Evolutionary conservation across 1,139 yeast species (phyloP), one percentile per base, ranked within the genome.

Genomic region (Geotrichum citri-aurantii): DNA sequence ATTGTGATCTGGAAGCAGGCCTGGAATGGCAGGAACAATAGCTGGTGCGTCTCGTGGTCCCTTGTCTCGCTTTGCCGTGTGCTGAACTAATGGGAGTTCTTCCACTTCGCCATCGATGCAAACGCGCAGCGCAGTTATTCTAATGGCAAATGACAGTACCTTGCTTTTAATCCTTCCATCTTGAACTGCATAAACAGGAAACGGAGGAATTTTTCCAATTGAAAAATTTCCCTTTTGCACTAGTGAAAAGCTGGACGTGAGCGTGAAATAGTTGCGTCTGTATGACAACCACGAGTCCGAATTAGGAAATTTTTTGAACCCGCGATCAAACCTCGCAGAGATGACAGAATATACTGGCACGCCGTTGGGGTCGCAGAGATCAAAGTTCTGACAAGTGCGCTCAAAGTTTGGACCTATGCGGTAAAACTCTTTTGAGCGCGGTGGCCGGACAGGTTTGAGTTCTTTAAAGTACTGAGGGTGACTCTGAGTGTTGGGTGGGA

Each of bases 331-430:
- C 29, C 62, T 52, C 19, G 58, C 57, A 12, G 56, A 47, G 12
- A 59, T 51, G 14, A 59, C 53, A 6, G 62, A 52, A 31, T 57
- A 59, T 11, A 59, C 46, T 11, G 52, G 55, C 27, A 49, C 52
- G 11, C 62, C 62, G 2, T 31, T 12, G 8, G 62, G 56, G 48
- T 59, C 62, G 11, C 46, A 37, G 17, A 59, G 54, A 33, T 49
- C 53, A 40, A 59, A 55, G 50, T 57, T 57, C 50, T 59, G 62
- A 37, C 58, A 50, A 6, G 62, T 59, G n/a, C 62, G 52, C 47
- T 57, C 52, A 42, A 59, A 56, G 19, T 46, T 50, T 27, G 62
- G 62, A 6, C 62, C 62, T 14, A 59, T 52, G 19, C 54, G 48
- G 31, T 53, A 57, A 48, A 59, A 57, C 47, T 56, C 55, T 21